Percentiles rank a stretch among this genome's conserved stretches.
These are phyloP conservation scores for Penicillium argentinense DNA, from an alignment of 495 filamentous ascomycete species.

Conservation along the genomic window DNA sequence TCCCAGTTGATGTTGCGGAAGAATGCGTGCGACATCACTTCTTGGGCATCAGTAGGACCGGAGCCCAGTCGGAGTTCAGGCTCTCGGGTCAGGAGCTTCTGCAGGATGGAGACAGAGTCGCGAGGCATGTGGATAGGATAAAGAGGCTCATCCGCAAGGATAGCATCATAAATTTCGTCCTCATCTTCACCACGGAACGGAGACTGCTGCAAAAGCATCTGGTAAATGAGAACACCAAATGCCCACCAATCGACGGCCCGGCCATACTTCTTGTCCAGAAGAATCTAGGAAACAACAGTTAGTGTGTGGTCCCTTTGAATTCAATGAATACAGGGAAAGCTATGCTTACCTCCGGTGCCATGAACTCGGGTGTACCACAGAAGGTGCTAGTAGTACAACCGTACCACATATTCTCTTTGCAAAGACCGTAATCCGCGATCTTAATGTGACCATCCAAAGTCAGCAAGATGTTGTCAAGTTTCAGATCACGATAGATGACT, in stretches of 20 bases:
- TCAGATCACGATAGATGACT: slow-evolving; percentile 98
- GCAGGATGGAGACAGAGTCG: slow-evolving; percentile 94
- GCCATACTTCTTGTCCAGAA: slow-evolving; percentile 98
- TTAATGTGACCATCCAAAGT: slow-evolving; percentile 98
- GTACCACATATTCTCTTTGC: slow-evolving; percentile 99
- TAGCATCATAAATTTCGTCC: slow-evolving; percentile 99
- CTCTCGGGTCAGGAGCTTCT: slow-evolving; percentile 95
- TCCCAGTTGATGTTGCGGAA: slow-evolving; percentile 99
- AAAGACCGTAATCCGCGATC: slow-evolving; percentile 97
- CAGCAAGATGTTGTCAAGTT: slow-evolving; percentile 97
- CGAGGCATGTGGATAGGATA: slow-evolving; percentile 99
- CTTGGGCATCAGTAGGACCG: slow-evolving; percentile 96
- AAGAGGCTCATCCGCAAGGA: slow-evolving; percentile 94
- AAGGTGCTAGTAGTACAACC: slow-evolving; percentile 96
- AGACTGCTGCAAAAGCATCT: slow-evolving; percentile 98
- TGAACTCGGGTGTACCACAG: slow-evolving; percentile 98
- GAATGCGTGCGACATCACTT: slow-evolving; percentile 99
- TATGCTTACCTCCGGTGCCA: slow-evolving; percentile 87
- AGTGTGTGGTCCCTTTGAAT: not conserved
- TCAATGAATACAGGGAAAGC: not conserved
- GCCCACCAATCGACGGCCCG: slow-evolving; percentile 99
- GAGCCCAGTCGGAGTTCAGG: slow-evolving; percentile 89
- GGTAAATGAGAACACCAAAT: slow-evolving; percentile 99
- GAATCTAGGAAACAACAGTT: slow-evolving; percentile 58
- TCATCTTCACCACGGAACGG: slow-evolving; percentile 99